phyloP scores from a whole-genome alignment of 768 basidiomycete genomes.

The Panaeolus papilionaceus region DNA sequence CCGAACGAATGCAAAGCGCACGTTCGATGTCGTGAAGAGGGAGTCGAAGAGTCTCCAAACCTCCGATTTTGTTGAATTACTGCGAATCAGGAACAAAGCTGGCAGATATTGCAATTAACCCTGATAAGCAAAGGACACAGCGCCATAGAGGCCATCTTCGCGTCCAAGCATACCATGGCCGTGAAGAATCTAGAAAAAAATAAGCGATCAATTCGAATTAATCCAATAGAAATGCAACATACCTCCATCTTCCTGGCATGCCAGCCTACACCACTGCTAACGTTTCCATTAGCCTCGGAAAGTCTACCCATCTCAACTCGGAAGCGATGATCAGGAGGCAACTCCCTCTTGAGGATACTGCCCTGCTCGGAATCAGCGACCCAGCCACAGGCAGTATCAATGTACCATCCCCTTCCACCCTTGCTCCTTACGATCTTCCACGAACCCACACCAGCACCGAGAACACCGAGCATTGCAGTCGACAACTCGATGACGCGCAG shows the following conservation, averaged over 20 bases:
- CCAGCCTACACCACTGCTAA: slow-evolving; percentile 94
- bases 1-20: neutral
- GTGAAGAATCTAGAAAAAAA: slow-evolving; percentile 66
- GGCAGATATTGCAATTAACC: slow-evolving; percentile 51
- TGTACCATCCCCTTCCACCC: slow-evolving; percentile 95
- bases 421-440: slow-evolving; percentile 94
- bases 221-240: slow-evolving; percentile 33
- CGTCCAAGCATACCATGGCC: slow-evolving; percentile 91
- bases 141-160: slow-evolving; percentile 93
- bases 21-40: neutral
- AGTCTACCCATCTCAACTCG: slow-evolving; percentile 74
- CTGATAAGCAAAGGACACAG: slow-evolving; percentile 93
- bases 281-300: slow-evolving; percentile 84
- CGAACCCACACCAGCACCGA: slow-evolving; percentile 80
- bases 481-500: slow-evolving; percentile 90
- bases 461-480: slow-evolving; percentile 66
- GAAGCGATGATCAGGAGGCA: slow-evolving; percentile 67
- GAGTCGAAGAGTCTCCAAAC: neutral
- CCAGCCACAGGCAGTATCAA: slow-evolving; percentile 90
- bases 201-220: slow-evolving; percentile 14
- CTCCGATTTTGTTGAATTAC: neutral
- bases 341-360: slow-evolving; percentile 62
- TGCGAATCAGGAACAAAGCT: neutral
- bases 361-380: slow-evolving; percentile 49
- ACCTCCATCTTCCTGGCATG: slow-evolving; percentile 98